Percentiles rank a stretch among this genome's conserved stretches.
Evolutionary conservation across 2,329 filamentous ascomycete genomes (phyloP).

Genomic region (Penicillium thymicola): DNA sequence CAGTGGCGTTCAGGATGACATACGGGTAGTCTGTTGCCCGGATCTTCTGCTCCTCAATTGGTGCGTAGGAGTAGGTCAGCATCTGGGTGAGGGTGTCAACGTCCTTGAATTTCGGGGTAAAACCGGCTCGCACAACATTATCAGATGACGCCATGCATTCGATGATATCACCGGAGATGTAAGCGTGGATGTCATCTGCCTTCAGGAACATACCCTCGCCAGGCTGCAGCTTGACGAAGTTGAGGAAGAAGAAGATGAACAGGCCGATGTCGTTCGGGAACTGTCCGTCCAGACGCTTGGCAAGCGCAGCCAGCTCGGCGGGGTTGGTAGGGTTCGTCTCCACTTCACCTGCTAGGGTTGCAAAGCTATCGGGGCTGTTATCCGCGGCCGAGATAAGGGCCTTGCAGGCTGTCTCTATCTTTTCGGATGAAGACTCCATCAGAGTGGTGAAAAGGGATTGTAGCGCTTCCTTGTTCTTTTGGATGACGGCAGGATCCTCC

Average conservation of each 20-base stretch:
- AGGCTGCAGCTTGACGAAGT: conserved; percentile 81
- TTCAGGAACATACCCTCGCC: conserved; percentile 95
- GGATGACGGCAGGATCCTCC: conserved; percentile 43
- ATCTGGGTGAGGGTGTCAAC: conserved; percentile 82
- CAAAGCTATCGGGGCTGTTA: conserved; percentile 68
- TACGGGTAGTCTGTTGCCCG: conserved; percentile 79
- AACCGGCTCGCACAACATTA: conserved; percentile 94
- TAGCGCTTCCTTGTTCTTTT: conserved; percentile 73
- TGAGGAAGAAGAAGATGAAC: conserved; percentile 95
- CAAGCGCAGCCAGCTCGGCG: conserved; percentile 70
- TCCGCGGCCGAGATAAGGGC: conserved; percentile 69
- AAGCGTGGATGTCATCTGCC: conserved; percentile 96
- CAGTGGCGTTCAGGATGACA: conserved; percentile 72
- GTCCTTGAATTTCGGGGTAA: conserved; percentile 98
- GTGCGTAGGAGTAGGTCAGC: conserved; percentile 93
- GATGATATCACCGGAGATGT: conserved; percentile 75
- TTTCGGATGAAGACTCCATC: conserved; percentile 71
- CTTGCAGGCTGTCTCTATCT: conserved; percentile 62
- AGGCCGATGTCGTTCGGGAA: conserved; percentile 89
- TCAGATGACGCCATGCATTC: conserved; percentile 99
- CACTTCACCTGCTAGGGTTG: conserved; percentile 46
- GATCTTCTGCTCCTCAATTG: conserved; percentile 95
- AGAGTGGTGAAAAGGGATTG: conserved; percentile 72
- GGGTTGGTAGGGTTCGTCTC: conserved; percentile 38
- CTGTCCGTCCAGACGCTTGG: conserved; percentile 72